Percentiles rank a stretch among this genome's conserved stretches.
phyloP scores from a whole-genome alignment of 2,329 filamentous ascomycete species.

The Nothophoma quercina region DNA sequence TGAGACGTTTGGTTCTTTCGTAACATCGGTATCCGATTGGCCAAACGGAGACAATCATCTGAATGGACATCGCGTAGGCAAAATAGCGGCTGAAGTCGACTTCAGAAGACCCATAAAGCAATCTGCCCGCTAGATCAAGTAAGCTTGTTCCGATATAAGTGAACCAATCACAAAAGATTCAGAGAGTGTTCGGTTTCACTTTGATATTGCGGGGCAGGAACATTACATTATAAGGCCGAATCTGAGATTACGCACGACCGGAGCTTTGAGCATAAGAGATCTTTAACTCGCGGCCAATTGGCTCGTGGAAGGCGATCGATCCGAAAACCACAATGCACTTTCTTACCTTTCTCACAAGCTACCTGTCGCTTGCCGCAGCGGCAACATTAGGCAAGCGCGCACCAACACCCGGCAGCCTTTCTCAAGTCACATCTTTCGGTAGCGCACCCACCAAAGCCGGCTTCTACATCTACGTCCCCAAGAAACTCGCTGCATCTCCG shows the following conservation, averaged over 20 bases:
- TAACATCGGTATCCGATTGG: too few species aligned
- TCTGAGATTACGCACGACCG: neutral
- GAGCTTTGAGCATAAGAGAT: too few species aligned
- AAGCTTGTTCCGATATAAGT: conserved; percentile 2
- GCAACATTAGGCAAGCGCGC: conserved; percentile 36
- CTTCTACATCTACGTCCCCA: conserved; percentile 63
- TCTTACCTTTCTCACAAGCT: conserved; percentile 28
- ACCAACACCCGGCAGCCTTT: conserved; percentile 39
- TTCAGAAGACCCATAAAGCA: neutral
- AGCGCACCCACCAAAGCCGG: conserved; percentile 57
- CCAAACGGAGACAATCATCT: too few species aligned
- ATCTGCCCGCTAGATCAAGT: neutral
- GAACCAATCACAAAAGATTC: neutral
- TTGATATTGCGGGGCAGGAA: conserved; percentile 1
- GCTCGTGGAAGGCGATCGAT: too few species aligned
- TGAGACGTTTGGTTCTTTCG: too few species aligned
- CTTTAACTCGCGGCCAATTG: too few species aligned
- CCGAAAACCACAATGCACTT: conserved; percentile 36
- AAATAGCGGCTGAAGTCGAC: conserved; percentile 5
- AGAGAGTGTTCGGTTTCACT: neutral
- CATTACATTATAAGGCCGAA: neutral
- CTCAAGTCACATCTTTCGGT: conserved; percentile 54
- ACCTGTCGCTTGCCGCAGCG: conserved; percentile 31
- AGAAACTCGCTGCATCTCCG: conserved; percentile 55
- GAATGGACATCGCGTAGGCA: too few species aligned